Conservation (phyloP, 768 basidiomycete genomes). For the Trichaptum fuscoviolaceum region DNA sequence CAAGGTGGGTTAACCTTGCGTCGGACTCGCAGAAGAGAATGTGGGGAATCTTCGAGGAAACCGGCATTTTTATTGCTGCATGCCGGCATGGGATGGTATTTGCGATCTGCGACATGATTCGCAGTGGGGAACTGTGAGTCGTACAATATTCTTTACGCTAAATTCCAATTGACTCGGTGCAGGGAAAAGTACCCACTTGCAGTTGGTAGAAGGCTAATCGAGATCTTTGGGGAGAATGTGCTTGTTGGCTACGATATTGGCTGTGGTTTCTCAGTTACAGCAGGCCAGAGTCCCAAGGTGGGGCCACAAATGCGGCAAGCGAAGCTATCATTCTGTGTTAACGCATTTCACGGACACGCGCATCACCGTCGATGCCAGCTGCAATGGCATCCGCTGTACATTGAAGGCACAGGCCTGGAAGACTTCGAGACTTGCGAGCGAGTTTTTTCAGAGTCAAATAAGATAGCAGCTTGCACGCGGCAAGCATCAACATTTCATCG, state of each 20-base stretch:
- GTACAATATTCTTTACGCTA: neutral
- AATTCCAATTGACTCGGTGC: neutral
- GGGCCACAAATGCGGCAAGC: conserved; percentile 8
- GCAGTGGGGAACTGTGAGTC: conserved; percentile 23
- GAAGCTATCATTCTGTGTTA: conserved; percentile 15
- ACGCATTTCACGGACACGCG: conserved; percentile 25
- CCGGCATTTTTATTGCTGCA: conserved; percentile 17
- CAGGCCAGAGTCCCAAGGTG: conserved; percentile 13
- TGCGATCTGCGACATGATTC: conserved; percentile 20
- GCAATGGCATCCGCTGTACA: conserved; percentile 23
- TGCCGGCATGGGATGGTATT: conserved; percentile 20
- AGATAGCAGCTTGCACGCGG: conserved; percentile 16
- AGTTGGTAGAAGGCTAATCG: conserved; percentile 13
- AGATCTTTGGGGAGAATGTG: conserved; percentile 16
- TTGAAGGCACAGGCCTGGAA: conserved; percentile 20
- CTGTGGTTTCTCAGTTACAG: conserved; percentile 18
- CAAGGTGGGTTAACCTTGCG: conserved; percentile 16
- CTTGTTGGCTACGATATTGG: conserved; percentile 23
- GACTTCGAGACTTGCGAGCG: conserved; percentile 25
- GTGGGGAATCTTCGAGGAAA: conserved; percentile 17
- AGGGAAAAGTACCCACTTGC: conserved; percentile 21
- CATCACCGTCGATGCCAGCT: conserved; percentile 26
- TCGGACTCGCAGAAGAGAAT: conserved; percentile 17
- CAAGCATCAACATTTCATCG: conserved; percentile 23
- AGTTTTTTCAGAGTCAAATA: conserved; percentile 22